Percentiles rank a stretch among this genome's conserved stretches.
These are phyloP conservation scores for Claviceps pazoutovae DNA, from an alignment of 2,329 filamentous ascomycete species.

Conservation along the genomic window DNA sequence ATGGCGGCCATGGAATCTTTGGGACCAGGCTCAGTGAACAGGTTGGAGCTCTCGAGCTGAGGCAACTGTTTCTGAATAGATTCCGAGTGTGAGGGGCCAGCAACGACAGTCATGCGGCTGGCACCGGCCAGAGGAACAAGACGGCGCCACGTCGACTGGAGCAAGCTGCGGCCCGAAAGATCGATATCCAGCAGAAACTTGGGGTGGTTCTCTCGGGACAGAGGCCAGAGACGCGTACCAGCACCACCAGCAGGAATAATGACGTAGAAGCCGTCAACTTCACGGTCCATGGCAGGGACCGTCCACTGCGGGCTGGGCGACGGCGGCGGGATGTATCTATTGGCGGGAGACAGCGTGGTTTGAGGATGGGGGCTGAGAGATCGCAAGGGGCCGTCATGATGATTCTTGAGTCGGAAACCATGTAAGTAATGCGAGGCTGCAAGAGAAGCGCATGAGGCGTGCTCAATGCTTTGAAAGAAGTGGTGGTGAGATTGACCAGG, in stretches of 20 bases:
- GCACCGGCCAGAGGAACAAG: constrained; percentile 14
- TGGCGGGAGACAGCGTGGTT: constrained; percentile 6
- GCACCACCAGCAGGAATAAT: constrained; percentile 15
- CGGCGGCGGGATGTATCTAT: constrained; percentile 6
- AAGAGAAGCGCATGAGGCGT: not conserved
- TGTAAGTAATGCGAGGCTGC: not conserved
- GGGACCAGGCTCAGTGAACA: constrained; percentile 15
- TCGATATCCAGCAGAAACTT: constrained; percentile 15
- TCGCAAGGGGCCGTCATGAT: constrained; percentile 5
- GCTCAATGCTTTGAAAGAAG: not conserved
- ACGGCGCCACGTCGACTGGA: constrained; percentile 14
- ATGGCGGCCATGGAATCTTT: constrained; percentile 16
- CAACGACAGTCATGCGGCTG: constrained; percentile 14
- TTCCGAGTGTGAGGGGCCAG: constrained; percentile 13
- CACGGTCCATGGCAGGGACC: constrained; percentile 9
- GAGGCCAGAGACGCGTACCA: constrained; percentile 15
- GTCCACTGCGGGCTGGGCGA: constrained; percentile 6
- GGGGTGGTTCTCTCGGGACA: constrained; percentile 15
- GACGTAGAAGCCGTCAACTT: constrained; percentile 15
- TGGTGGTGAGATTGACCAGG: not conserved
- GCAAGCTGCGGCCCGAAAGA: constrained; percentile 13
- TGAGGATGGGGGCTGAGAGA: constrained; percentile 7
- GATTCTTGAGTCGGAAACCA: not conserved
- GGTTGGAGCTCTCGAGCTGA: constrained; percentile 10
- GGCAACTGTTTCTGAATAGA: constrained; percentile 12